Evolutionary conservation across 768 basidiomycete genomes (phyloP), one percentile per base, ranked within the genome.

Genomic region (Russula earlei): DNA sequence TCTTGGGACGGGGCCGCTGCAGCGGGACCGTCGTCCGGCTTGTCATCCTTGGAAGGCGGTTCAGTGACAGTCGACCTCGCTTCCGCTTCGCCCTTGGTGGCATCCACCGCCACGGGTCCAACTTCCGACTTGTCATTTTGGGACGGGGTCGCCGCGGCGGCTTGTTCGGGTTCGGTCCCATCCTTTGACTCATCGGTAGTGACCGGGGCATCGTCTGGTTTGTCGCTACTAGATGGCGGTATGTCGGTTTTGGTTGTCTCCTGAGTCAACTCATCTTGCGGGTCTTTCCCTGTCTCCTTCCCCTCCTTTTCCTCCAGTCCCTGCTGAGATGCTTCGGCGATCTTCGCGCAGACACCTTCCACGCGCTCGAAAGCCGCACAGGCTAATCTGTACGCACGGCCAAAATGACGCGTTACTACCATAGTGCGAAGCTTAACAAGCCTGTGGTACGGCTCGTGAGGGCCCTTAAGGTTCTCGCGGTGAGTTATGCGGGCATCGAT

Each of bases 341-440:
- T 25, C 37, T 11, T 52, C 11, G 9, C 14, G 44, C 44, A 46
- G 15, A 27, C 5, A 11, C 17, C 15, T 20, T 34, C 38, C 31
- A 46, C 56, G 14, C 44, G 44, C 11, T 45, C 27, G 37, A 52
- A 52, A 20, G 56, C 56, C 9, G 10, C 7, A 7, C 8, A 11
- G 11, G 56, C 50, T 14, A 22, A 36, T 5, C 29, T 52, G 19
- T 34, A 10, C 15, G 31, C 38, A 19, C n/a, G 44, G 24, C 56
- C 50, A 9, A 34, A 9, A 8, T 27, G 19, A 27, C 37, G 50
- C 9, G 1, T 27, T n/a, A 40, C 63, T 60, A 57, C 20, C 63
- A 38, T 54, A 6, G 61, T 63, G 29, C 64, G 62, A 9, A 64
- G 53, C 44, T 70, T 70, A 59, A 70, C 54, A 3, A 70, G 55